Conservation (phyloP, 2,329 filamentous ascomycete genomes). For the Alternaria gaisen region DNA sequence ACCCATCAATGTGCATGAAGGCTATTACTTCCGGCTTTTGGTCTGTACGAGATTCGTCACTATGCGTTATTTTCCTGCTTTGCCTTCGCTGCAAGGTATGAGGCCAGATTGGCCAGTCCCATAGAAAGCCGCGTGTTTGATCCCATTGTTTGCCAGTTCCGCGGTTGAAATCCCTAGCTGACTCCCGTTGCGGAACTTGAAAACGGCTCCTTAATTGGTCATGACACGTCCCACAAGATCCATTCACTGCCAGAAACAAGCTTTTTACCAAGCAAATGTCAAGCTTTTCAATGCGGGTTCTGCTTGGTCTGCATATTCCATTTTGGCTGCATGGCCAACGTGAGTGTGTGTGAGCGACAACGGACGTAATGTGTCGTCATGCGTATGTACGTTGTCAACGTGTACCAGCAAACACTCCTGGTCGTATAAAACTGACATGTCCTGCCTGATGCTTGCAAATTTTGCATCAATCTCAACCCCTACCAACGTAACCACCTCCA, state of each 20-base stretch:
- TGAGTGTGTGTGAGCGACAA: background rate
- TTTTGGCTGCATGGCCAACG: background rate
- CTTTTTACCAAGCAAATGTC: conserved; percentile 39
- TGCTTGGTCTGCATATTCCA: conserved; percentile 5
- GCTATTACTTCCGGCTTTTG: background rate
- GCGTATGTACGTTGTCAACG: conserved; percentile 4
- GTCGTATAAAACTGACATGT: background rate
- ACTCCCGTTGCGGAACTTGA: background rate
- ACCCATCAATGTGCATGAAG: background rate
- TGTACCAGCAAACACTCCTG: background rate
- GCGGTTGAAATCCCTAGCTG: background rate
- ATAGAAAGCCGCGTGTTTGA: background rate
- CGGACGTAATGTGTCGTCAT: conserved; percentile 25
- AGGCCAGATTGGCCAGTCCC: background rate
- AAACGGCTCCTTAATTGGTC: conserved; percentile 1
- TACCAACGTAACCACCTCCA: background rate
- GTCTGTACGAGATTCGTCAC: background rate
- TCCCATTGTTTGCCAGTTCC: background rate
- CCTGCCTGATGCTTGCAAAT: background rate
- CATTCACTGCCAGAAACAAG: conserved; percentile 31
- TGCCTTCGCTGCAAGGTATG: conserved; percentile 3
- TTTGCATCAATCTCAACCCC: background rate
- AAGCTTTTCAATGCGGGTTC: conserved; percentile 32
- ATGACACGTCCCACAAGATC: background rate
- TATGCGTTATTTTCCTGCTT: conserved; percentile 2